These are phyloP conservation scores for Paecilomyces sp. DNA, from an alignment of 2,329 filamentous ascomycete genomes.

Conservation along the genomic window DNA sequence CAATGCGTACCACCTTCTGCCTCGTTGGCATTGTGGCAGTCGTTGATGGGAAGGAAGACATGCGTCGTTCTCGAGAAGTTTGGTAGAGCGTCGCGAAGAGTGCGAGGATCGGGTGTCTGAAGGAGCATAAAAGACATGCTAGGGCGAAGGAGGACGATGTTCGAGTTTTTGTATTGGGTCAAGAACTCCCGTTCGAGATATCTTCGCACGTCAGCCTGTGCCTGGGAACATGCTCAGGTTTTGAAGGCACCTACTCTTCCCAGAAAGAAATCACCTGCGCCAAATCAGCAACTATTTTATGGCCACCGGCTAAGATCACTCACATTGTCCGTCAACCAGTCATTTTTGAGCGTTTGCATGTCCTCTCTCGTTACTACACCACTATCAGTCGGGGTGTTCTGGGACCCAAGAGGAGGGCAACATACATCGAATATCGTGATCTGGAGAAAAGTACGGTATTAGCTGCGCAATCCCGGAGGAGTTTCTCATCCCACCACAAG, in stretches of 20 bases:
- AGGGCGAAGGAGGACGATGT: conserved; percentile 84
- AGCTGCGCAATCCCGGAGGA: background rate
- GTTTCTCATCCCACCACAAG: background rate
- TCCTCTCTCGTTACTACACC: conserved; percentile 75
- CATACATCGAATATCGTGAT: conserved; percentile 60
- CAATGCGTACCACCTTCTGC: conserved; percentile 93
- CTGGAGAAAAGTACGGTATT: conserved; percentile 28
- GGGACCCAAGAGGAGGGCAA: conserved; percentile 10
- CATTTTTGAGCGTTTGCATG: conserved; percentile 76
- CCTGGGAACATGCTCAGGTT: background rate
- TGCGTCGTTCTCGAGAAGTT: conserved; percentile 77
- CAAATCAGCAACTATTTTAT: conserved; percentile 16
- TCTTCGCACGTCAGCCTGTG: conserved; percentile 27
- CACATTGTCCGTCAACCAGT: conserved; percentile 97
- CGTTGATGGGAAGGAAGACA: conserved; percentile 93
- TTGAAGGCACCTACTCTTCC: conserved; percentile 66
- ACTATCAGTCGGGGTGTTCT: conserved; percentile 5
- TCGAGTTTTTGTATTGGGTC: conserved; percentile 67
- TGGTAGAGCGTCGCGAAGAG: conserved; percentile 63
- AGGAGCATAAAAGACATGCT: conserved; percentile 90
- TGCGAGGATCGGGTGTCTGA: conserved; percentile 55
- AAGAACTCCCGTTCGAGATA: conserved; percentile 88
- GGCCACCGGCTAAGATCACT: conserved; percentile 18
- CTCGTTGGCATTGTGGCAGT: conserved; percentile 65
- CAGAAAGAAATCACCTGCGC: conserved; percentile 86